Evolutionary conservation across 2,329 filamentous ascomycete species (phyloP), one percentile per base, ranked within the genome.

Genomic region (Dactylella cylindrospora): DNA sequence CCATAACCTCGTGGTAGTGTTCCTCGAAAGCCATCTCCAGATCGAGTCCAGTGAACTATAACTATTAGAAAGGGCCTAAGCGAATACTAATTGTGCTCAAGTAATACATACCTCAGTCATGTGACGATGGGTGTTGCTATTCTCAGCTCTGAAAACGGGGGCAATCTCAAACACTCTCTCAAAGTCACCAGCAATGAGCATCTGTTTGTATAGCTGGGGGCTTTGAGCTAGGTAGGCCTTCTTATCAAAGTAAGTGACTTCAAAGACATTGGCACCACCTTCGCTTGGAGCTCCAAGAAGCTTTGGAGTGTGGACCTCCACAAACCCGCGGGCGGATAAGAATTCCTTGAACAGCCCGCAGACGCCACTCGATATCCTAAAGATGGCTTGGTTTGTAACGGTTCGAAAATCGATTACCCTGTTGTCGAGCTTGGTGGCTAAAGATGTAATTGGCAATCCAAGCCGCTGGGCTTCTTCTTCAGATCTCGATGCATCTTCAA

Each of bases 191-290:
- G 86, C 85, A 72, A 94, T 90, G 71, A 90, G 83, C 73, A 87
- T 84, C 71, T 94, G 88, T 78, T 94, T 93, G 75, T 91, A 90
- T 68, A 93, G 86, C 71, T 93, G 88, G 4, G 88, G 88, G 4
- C 82, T 86, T 72, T 90, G 87, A 4, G 88, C 88, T 15, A 93
- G 78, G 72, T 78, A 93, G 1, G 89, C 91, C 66, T 85, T 82
- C 70, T 85, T 82, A 67, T 86, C 88, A 73, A 97, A 97, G 76
- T 97, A 97, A 35, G 85, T 84, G 68, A 97, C 78, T 68, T 85
- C 80, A 74, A 98, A 97, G 32, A 97, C 91, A 71, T 91, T 94
- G 67, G 84, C 84, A 66, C 93, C 93, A 69, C 93, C 91, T 76
- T 98, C 93, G 3, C 89, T 93, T 3, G 93, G 87, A 10, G 91